Evolutionary conservation across 2,329 filamentous ascomycete genomes (phyloP).

Genomic region (Drechslerella dactyloides): DNA sequence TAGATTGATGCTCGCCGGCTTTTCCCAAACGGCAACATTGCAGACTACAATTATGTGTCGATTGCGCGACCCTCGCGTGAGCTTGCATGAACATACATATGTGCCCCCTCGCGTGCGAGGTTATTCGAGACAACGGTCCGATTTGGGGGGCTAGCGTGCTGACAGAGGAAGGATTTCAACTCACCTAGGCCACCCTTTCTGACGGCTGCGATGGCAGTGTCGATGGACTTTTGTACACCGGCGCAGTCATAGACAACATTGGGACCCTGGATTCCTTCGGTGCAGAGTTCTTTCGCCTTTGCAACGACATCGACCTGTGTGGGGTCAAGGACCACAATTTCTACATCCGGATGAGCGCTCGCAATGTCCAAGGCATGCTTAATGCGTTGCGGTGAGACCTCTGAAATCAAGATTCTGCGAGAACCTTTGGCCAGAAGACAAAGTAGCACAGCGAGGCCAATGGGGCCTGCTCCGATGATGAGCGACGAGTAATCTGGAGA

Average conservation of each 20-base stretch:
- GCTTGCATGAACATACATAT: background rate
- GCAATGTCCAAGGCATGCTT: constrained; percentile 41
- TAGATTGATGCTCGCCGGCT: constrained; percentile 34
- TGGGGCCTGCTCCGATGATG: constrained; percentile 69
- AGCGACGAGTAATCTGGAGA: constrained; percentile 63
- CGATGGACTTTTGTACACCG: constrained; percentile 42
- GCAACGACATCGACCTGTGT: constrained; percentile 33
- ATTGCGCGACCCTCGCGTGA: background rate
- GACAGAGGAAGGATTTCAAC: background rate
- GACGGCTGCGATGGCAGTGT: constrained; percentile 34
- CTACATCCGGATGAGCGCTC: constrained; percentile 21
- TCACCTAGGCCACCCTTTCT: constrained; percentile 39
- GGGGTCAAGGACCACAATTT: constrained; percentile 37
- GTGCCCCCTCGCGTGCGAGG: background rate
- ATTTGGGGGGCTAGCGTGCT: background rate
- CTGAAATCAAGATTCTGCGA: constrained; percentile 66
- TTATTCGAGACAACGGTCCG: background rate
- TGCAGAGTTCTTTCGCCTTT: constrained; percentile 35
- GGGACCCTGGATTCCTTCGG: constrained; percentile 33
- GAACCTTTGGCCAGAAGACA: constrained; percentile 65
- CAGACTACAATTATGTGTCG: constrained; percentile 23
- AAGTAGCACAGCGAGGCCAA: constrained; percentile 68
- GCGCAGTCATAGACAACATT: constrained; percentile 43
- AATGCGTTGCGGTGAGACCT: constrained; percentile 60
- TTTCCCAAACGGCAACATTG: constrained; percentile 48